Percentiles rank a stretch among this genome's conserved stretches.
These are phyloP conservation scores for Rusavskia elegans DNA, from an alignment of 495 filamentous ascomycete genomes.

Conservation along the genomic window DNA sequence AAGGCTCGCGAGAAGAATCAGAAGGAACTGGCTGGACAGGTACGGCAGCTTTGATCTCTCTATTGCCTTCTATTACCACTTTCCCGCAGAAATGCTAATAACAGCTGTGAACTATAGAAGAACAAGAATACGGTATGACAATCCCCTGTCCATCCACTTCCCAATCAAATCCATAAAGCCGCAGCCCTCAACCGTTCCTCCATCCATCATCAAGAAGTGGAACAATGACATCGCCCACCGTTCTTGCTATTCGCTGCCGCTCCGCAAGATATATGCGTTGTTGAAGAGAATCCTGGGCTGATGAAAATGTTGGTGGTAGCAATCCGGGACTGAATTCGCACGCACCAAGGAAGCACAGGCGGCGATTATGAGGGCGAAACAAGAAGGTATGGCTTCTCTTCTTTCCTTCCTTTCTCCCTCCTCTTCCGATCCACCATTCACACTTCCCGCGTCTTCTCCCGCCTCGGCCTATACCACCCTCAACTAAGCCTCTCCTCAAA, in stretches of 20 bases:
- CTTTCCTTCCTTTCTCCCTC: constrained; percentile 1
- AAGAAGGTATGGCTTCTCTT: constrained; percentile 34
- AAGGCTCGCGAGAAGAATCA: constrained; percentile 69
- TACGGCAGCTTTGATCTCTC: constrained; percentile 21
- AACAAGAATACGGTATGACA: constrained; percentile 31
- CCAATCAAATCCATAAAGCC: too few species aligned
- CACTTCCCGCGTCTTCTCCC: too few species aligned
- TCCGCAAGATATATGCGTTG: too few species aligned
- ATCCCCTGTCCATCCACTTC: too few species aligned
- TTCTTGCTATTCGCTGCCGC: too few species aligned
- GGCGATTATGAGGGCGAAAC: constrained; percentile 80
- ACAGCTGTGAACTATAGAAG: constrained; percentile 35
- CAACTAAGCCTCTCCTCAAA: constrained; percentile 8
- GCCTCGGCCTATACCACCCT: neutral
- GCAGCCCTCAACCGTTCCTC: neutral
- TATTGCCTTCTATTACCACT: neutral
- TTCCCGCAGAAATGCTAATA: neutral
- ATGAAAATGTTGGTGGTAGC: constrained; percentile 17
- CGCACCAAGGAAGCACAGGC: constrained; percentile 63
- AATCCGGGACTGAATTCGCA: constrained; percentile 53
- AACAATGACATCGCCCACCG: too few species aligned
- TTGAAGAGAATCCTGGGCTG: neutral
- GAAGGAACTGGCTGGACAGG: constrained; percentile 43
- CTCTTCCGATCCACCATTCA: constrained; percentile 9
- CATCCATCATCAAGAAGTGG: neutral